phyloP scores from a whole-genome alignment of 2,329 filamentous ascomycete species.

The Cercospora canescens region DNA sequence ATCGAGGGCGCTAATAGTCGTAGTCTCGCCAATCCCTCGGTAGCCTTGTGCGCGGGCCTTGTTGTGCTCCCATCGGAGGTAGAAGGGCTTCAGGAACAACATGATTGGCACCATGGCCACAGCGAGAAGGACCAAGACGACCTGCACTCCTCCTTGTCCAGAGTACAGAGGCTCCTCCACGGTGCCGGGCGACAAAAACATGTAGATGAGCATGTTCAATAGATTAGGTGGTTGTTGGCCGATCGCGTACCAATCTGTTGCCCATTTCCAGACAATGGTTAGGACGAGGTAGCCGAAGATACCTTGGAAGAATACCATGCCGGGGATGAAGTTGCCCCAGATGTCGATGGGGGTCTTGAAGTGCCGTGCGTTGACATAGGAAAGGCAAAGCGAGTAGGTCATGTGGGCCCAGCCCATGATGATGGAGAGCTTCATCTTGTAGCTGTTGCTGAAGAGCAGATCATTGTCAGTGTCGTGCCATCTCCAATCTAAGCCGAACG shows the following conservation, averaged over 20 bases:
- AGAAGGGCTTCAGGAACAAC: conserved; percentile 93
- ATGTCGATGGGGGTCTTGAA: conserved; percentile 96
- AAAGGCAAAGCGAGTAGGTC: conserved; percentile 95
- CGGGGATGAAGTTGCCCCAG: conserved; percentile 94
- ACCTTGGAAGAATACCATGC: conserved; percentile 99
- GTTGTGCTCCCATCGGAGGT: conserved; percentile 92
- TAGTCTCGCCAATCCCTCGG: conserved; percentile 86
- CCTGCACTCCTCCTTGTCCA: conserved; percentile 75
- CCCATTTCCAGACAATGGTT: conserved; percentile 97
- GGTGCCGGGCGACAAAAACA: conserved; percentile 88
- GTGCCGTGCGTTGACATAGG: conserved; percentile 89
- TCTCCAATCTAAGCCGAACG: conserved; percentile 91
- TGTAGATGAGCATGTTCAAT: conserved; percentile 99
- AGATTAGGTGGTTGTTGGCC: conserved; percentile 76
- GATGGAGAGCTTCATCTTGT: conserved; percentile 99
- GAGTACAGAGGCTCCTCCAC: conserved; percentile 73
- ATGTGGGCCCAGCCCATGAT: conserved; percentile 97
- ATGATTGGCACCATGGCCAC: conserved; percentile 85
- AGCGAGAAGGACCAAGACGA: conserved; percentile 77
- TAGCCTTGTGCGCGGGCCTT: conserved; percentile 83
- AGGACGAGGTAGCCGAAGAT: conserved; percentile 97
- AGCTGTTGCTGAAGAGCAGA: conserved; percentile 93
- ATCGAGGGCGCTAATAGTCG: conserved; percentile 84
- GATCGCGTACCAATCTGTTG: conserved; percentile 75
- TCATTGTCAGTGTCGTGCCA: conserved; percentile 98